phyloP scores from a whole-genome alignment of 139 green algal genomes.

The Dunaliella sp. region DNA sequence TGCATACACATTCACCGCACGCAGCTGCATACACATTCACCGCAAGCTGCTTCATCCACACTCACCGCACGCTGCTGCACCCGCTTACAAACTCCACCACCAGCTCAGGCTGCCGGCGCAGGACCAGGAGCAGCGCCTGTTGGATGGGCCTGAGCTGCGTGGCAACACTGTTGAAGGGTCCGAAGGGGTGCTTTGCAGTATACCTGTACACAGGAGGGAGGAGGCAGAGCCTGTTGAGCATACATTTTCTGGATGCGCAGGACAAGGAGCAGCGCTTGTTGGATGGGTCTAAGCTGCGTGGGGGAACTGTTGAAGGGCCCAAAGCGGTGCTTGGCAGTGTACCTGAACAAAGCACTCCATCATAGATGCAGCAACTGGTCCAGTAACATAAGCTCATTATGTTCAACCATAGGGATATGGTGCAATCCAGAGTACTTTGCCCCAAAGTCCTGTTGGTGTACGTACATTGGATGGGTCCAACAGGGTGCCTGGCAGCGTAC shows the following conservation, averaged over 20 bases:
- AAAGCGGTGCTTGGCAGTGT: constrained; percentile 7
- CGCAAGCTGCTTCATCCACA: not conserved
- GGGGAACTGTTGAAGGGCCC: constrained; percentile 25
- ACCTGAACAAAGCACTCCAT: constrained; percentile 19
- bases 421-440: too few relatives aligned
- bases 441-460: too few relatives aligned
- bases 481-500: constrained; percentile 14
- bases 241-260: too few relatives aligned
- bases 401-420: too few relatives aligned
- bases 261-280: constrained; percentile 35
- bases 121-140: constrained; percentile 30
- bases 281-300: constrained; percentile 32
- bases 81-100: constrained; percentile 4
- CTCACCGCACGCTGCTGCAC: not conserved
- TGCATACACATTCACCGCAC: too few relatives aligned
- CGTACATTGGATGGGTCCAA: constrained; percentile 18
- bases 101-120: not conserved
- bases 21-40: not conserved
- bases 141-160: constrained; percentile 38
- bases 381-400: too few relatives aligned
- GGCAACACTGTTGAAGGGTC: constrained; percentile 24
- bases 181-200: constrained; percentile 8
- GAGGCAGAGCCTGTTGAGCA: too few relatives aligned
- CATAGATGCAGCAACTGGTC: too few relatives aligned
- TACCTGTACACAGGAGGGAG: constrained; percentile 12